Evolutionary conservation across 1,139 yeast genomes (phyloP), one percentile per base, ranked within the genome.

Genomic region (Magnusiomyces paraingens): DNA sequence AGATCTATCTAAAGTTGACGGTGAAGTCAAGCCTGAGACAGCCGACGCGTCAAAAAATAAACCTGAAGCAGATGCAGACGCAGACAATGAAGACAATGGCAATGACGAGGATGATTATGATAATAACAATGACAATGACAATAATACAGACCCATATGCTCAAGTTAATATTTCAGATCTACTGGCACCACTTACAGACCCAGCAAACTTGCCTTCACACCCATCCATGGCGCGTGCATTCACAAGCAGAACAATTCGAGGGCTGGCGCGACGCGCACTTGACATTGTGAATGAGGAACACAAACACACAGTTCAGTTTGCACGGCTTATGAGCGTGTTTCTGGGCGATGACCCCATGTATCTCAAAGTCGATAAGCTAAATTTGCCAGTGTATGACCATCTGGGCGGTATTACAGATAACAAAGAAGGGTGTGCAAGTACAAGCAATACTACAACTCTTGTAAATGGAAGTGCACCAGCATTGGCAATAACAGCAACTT

Each of bases 301-400:
- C 64, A 76, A 78, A 40, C 84, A 83, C 47, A 84, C 87, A 21
- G 82, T 84, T 57, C 80, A 83, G 68, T 74, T 90, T 57, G 80
- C 86, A 51, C 81, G 81, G 61, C 73, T 91, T 50, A 76, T 91
- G 70, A 88, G 85, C 59, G 83, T 86, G 1, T 81, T 91, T 64
- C 75, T 90, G 53, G 96, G 97, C 11, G 97, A 91, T 64, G 93
- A 88, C 67, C 87, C 95, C 65, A 77, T 76, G 51, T 82, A 81
- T 58, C 73, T 83, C 43, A 56, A 90, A 80, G 56, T 58, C 15
- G 82, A 80, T 40, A 80, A 81, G 55, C 69, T 90, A 67, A 81
- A 82, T 29, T 74, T 90, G 50, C 84, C 88, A 1, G 75, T 72
- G 32, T 86, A 87, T 65, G 87, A 87, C 65, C 90, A 85, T 62